Evolutionary conservation across 1,284 basidiomycete species (phyloP).

Genomic region (Bondarzewia mesenterica): DNA sequence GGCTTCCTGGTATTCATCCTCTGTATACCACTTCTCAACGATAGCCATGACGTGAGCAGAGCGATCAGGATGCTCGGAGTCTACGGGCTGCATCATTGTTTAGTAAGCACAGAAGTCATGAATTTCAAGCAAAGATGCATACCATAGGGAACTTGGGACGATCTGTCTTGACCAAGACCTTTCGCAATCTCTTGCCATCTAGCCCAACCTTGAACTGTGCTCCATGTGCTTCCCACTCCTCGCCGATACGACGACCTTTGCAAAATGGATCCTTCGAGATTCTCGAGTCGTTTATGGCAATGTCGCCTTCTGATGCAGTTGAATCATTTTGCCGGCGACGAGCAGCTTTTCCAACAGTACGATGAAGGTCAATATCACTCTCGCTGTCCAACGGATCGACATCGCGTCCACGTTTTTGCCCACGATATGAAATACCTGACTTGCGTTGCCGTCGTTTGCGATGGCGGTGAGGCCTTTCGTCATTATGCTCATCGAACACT

Average conservation of each 20-base stretch:
- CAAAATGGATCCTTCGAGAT: conserved; percentile 41
- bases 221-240: conserved; percentile 67
- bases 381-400: conserved; percentile 44
- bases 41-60: conserved; percentile 57
- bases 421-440: conserved; percentile 36
- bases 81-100: conserved; percentile 44
- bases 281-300: conserved; percentile 35
- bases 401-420: conserved; percentile 59
- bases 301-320: conserved; percentile 24
- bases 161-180: conserved; percentile 59
- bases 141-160: conserved; percentile 69
- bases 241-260: conserved; percentile 53
- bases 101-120: conserved; percentile 3
- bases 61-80: conserved; percentile 70
- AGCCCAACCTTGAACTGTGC: conserved; percentile 61
- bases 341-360: conserved; percentile 18
- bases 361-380: conserved; percentile 27
- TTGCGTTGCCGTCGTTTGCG: conserved; percentile 38
- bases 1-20: conserved; percentile 59
- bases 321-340: conserved; percentile 28
- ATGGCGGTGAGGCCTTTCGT: conserved; percentile 19
- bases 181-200: conserved; percentile 61
- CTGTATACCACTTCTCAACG: conserved; percentile 69
- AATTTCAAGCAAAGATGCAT: conserved; percentile 16
- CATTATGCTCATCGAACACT: conserved; percentile 19